These are phyloP conservation scores for Avena insularis DNA, from an alignment of 176 grass and related monocot genomes.

Conservation along the genomic window DNA sequence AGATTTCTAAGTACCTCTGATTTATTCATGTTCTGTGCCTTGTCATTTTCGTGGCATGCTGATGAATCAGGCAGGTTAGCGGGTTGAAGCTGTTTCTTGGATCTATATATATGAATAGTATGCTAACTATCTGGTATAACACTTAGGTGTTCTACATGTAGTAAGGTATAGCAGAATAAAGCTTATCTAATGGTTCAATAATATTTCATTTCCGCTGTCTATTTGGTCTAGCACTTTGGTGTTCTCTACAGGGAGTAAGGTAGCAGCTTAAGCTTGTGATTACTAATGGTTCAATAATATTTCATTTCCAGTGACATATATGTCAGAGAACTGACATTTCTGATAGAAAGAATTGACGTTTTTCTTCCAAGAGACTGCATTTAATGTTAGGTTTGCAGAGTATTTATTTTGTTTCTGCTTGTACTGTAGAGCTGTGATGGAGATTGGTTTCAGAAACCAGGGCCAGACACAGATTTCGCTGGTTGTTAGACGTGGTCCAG, in stretches of 20 bases:
- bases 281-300: background rate
- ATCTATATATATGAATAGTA: background rate
- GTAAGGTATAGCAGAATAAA: background rate
- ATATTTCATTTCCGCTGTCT: background rate
- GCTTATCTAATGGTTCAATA: background rate
- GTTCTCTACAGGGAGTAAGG: background rate
- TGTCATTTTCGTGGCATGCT: background rate
- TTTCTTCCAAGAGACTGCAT: background rate
- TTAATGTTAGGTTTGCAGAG: background rate
- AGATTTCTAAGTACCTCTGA: background rate
- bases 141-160: background rate
- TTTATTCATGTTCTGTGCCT: background rate
- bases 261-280: conserved; percentile 1
- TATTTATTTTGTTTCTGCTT: background rate
- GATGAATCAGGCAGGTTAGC: background rate
- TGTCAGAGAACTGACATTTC: background rate
- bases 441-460: conserved; percentile 16
- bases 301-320: background rate
- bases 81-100: background rate
- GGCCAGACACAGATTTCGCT: background rate
- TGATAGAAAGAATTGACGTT: background rate
- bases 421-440: background rate
- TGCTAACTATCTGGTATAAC: background rate
- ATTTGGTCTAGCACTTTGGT: background rate
- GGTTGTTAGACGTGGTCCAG: background rate